Evolutionary conservation across 257 asterid species (phyloP).

Genomic region (Forsythia suspensa): DNA sequence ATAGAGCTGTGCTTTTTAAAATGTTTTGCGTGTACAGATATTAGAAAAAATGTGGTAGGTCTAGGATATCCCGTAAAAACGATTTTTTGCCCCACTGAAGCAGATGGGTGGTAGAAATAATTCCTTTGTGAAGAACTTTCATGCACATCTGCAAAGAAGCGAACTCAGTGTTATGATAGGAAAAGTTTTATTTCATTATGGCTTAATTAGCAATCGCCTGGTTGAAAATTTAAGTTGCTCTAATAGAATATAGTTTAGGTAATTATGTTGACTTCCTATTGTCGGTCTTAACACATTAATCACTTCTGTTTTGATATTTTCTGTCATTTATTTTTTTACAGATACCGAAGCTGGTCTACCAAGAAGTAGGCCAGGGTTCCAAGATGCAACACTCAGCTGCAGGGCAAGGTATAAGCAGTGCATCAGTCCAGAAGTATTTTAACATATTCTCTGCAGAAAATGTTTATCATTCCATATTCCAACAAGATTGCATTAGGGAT

Average conservation of each 20-base stretch:
- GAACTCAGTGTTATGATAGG: neutral
- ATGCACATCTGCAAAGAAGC: neutral
- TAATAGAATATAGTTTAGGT: conserved; percentile 17
- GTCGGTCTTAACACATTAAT: neutral
- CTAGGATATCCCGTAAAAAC: neutral
- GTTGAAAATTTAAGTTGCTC: conserved; percentile 11
- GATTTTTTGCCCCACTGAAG: conserved; percentile 1
- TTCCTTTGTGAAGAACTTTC: conserved; percentile 8
- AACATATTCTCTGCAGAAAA: conserved; percentile 83
- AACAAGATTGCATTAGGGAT: conserved; percentile 32
- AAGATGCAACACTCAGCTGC: conserved; percentile 33
- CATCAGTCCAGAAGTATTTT: conserved; percentile 53
- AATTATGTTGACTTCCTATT: conserved; percentile 7
- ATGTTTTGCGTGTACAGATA: neutral
- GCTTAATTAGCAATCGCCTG: conserved; percentile 1
- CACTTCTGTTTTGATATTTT: conserved; percentile 17
- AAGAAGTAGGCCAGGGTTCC: conserved; percentile 46
- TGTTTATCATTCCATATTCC: conserved; percentile 51
- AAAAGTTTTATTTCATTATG: neutral
- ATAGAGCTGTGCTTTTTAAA: conserved; percentile 2
- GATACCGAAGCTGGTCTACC: conserved; percentile 89
- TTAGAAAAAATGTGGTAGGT: neutral
- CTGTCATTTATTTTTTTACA: conserved; percentile 29
- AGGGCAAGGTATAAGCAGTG: conserved; percentile 40
- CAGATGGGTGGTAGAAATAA: neutral